Percentiles rank a stretch among this genome's conserved stretches.
These are phyloP conservation scores for Vigna nakashimae DNA, from an alignment of 306 rosid genomes.

Conservation along the genomic window DNA sequence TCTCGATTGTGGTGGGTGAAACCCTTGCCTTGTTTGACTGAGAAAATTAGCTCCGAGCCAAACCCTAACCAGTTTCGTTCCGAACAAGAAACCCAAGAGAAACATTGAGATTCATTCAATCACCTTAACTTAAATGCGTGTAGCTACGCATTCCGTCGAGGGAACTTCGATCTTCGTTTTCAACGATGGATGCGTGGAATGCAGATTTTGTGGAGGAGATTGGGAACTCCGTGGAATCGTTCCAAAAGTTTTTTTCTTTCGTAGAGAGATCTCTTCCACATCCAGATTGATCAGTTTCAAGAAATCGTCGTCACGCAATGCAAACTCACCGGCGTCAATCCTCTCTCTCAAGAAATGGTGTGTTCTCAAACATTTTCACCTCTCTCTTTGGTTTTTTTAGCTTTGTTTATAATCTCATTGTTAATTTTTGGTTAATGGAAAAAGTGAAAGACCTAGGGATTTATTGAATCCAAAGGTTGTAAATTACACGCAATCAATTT, in stretches of 20 bases:
- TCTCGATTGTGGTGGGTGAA: too few species aligned
- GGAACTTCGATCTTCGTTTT: constrained; percentile 54
- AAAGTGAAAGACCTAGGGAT: too few species aligned
- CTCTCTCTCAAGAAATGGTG: constrained; percentile 98
- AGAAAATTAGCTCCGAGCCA: constrained; percentile 6
- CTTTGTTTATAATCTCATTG: too few species aligned
- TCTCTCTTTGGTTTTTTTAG: background rate
- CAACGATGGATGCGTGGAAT: constrained; percentile 70
- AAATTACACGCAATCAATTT: too few species aligned
- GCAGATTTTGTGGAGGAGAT: constrained; percentile 63
- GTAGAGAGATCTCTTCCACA: constrained; percentile 81
- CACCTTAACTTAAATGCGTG: constrained; percentile 56
- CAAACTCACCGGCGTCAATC: constrained; percentile 96
- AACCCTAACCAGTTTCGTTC: constrained; percentile 59
- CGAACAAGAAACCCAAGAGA: constrained; percentile 29
- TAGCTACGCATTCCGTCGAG: constrained; percentile 46
- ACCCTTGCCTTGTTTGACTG: too few species aligned
- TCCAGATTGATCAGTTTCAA: constrained; percentile 91
- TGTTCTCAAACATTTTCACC: constrained; percentile 17
- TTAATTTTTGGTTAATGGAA: too few species aligned
- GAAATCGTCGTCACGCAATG: constrained; percentile 84
- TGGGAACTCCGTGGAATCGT: constrained; percentile 76
- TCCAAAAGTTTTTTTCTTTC: constrained; percentile 66
- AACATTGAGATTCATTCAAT: constrained; percentile 26
- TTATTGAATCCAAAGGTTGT: too few species aligned